Evolutionary conservation across 2,329 filamentous ascomycete genomes (phyloP), one percentile per base, ranked within the genome.

Genomic region (Celoporthe dispersa): DNA sequence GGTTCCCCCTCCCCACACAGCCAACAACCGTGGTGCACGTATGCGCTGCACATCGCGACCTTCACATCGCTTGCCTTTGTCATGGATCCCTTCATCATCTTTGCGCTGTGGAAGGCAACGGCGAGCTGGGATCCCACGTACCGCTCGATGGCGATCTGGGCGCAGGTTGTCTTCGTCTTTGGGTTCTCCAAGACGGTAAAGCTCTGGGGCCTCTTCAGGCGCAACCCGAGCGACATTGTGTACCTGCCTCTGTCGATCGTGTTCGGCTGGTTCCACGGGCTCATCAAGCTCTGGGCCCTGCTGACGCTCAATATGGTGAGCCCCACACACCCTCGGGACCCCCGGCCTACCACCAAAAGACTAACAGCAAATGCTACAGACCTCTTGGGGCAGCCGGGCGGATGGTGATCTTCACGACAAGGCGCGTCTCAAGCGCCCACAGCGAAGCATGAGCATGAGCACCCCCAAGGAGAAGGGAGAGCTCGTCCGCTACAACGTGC

Each of bases 381-480:
- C 94, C 60, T 95, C 94, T 66, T 98, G 94, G 94, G 94, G 94
- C 78, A 97, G 94, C 82, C 91, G 94, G 81, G 93, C 94, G 76
- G 94, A 96, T 76, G 94, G 94, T 78, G 94, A 98, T 81, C 87
- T 91, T 75, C 92, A 97, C 80, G 92, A 97, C 80, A 87, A 87
- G 73, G 86, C 89, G 75, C 90, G 92, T 77, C 89, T 93, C 84
- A 87, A 81, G 53, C 80, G 81, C 51, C 84, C 85, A 22, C 78
- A 78, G 74, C 82, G 78, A 39, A 78, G 81, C 5, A 74, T 79
- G 67, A 80, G 80, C 64, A 78, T 86, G 74, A 83, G 81, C 55
- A 81, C 81, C 22, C 85, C 85, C 57, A 79, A 80, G 6, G 82
- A 81, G 62, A 71, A 71, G 61, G 79, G 80, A 66, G 81, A 81